Evolutionary conservation across 768 basidiomycete species (phyloP), one percentile per base, ranked within the genome.

Genomic region (Russula olivacea): DNA sequence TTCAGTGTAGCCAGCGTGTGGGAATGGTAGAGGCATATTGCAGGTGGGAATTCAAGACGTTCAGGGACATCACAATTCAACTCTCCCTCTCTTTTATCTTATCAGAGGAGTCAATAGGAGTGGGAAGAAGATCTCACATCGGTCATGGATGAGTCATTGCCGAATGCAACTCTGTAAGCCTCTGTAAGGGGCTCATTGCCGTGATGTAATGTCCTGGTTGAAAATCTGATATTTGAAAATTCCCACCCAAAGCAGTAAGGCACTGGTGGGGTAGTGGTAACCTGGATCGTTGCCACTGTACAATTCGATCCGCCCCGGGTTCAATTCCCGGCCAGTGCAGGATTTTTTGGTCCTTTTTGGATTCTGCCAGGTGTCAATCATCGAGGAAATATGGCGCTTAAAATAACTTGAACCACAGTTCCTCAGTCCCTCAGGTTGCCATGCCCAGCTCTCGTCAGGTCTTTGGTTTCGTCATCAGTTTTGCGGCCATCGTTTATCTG

Each of bases 1-100:
- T 69, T 87, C 83, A 36, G 83, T 72, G 68, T 79, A 62, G 45
- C 61, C 61, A 9, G 57, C 11, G 28, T 41, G 56, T 15, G 64
- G 64, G 45, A 66, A 66, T 38, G 65, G 61, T 25, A 61, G 5
- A 28, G 55, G 7, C 64, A 64, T 64, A 2, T 4, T 43, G 54
- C 34, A 19, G n/a, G 12, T 48, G 21, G 23, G 1, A 2, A 21
- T 49, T 58, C 45, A 34, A n/a, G 30, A 30, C 2, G 34, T 10
- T 34, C 11, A 34, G 11, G 3, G 43, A 36, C 14, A n/a, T 45
- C 30, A 7, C 25, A 23, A 40, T 4, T 45, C 41, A 2, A 11
- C 3, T 34, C 32, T 32, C 7, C 32, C 11, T 34, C 36, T 36
- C 36, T 36, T 12, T 36, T 34, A 11, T 11, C 14, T 40, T 40